Conservation (phyloP, 1,139 yeast genomes). For the Zygosaccharomyces sapae region DNA sequence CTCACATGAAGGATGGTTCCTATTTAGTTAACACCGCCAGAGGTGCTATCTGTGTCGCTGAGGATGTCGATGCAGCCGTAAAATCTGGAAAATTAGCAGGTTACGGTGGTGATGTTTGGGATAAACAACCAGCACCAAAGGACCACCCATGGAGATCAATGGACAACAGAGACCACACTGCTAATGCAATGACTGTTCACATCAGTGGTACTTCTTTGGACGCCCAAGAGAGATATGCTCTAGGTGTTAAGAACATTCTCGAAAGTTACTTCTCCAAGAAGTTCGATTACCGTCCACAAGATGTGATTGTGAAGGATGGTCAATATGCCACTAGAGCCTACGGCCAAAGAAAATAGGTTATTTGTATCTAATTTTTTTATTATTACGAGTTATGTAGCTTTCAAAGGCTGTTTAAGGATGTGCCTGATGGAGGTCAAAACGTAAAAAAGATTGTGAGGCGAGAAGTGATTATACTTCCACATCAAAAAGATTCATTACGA, state of each 20-base stretch:
- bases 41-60: constrained; percentile 37
- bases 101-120: background rate
- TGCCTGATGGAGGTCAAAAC: background rate
- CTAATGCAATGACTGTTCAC: background rate
- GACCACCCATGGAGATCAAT: background rate
- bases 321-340: background rate
- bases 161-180: background rate
- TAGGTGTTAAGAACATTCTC: background rate
- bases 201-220: background rate
- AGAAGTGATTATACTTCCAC: no score
- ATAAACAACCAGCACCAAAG: background rate
- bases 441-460: no score
- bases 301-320: background rate
- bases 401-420: background rate
- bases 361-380: background rate
- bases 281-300: background rate
- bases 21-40: constrained; percentile 39
- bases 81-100: constrained; percentile 43
- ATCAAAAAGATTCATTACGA: background rate
- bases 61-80: constrained; percentile 74
- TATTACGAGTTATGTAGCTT: background rate
- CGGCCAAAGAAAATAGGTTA: background rate
- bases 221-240: background rate
- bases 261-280: background rate
- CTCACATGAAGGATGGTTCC: constrained; percentile 56